These are phyloP conservation scores for Pichia heedii DNA, from an alignment of 805 yeast genomes.

Conservation along the genomic window DNA sequence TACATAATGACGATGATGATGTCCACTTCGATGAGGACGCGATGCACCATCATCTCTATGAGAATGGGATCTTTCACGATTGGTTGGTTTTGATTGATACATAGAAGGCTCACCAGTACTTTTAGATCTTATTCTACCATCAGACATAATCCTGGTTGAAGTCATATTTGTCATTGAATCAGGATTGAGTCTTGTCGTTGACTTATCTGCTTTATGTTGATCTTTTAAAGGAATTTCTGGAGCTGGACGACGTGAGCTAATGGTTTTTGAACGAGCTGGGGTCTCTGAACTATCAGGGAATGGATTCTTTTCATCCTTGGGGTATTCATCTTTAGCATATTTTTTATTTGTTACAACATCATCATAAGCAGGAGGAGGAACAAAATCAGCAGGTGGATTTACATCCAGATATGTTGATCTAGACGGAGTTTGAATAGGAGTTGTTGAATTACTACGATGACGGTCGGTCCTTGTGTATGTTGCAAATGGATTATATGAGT, in stretches of 20 bases:
- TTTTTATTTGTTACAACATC: slow-evolving; percentile 47
- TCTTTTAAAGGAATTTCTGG: slow-evolving; percentile 11
- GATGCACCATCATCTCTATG: background rate
- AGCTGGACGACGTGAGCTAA: slow-evolving; percentile 10
- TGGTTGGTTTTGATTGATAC: background rate
- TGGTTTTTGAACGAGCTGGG: slow-evolving; percentile 11
- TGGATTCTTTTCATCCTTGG: slow-evolving; percentile 26
- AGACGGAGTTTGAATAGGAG: slow-evolving; percentile 1
- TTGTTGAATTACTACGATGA: slow-evolving; percentile 5
- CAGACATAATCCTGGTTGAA: slow-evolving; percentile 21
- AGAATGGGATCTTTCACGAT: slow-evolving; percentile 6
- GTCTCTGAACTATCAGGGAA: slow-evolving; percentile 12
- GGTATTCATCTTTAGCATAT: slow-evolving; percentile 36
- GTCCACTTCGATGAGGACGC: background rate
- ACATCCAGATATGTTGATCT: background rate
- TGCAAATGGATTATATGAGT: slow-evolving; percentile 11
- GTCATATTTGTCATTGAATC: slow-evolving; percentile 17
- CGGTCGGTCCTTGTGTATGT: slow-evolving; percentile 2
- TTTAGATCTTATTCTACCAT: slow-evolving; percentile 26
- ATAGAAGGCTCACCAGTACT: slow-evolving; percentile 21
- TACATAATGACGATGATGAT: slow-evolving; percentile 9
- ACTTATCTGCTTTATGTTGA: background rate
- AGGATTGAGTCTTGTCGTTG: slow-evolving; percentile 4
- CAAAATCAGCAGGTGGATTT: background rate
- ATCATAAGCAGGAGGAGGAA: slow-evolving; percentile 67